Base-by-base conservation (phyloP, 192 early-diverging fungal species). In the Entrophospora sp. region DNA sequence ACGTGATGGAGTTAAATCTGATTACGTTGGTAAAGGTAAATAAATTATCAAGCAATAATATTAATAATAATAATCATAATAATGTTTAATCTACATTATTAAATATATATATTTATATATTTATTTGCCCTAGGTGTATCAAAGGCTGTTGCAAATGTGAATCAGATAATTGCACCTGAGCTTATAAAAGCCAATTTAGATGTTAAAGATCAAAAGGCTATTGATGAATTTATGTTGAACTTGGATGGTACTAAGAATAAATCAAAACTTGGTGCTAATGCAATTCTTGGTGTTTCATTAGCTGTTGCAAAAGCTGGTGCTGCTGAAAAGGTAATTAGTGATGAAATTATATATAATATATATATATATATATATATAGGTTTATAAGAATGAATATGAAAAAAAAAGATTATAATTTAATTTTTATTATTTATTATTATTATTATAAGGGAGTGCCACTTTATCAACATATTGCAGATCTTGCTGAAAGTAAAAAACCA, bases 221-320 rank as follows among this genome's bases (percentile, higher is more conserved):
- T 96, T 69, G 96, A 98, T 77, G 79, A 91, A 49, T 94, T 98
- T 75, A 75, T 98, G 67, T 75, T 96, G 64, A 72, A 91, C 58
- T 85, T 98, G 46, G 96, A 98, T 70, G 95, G 94, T 66, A 97
- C 94, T 22, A 73, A 81, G 63, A 98, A 98, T 91, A 98, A 98
- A 87, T 78, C 79, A 73, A 90, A 92, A 80, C 83, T 94, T 52
- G 96, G 96, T 66, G 96, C 96, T 71, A 98, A 98, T 81, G 95
- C 96, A 70, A 93, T 98, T 67, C 86, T 98, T 66, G 96, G 95
- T 86, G 93, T 98, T 34, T 98, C 96, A 52, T 85, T 98, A 66
- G 96, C 96, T 38, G 93, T 92, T 66, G 80, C 86, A 69, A 91
- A 94, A 81, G 95, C 96, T 66, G 96, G 93, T 70, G 96, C 96